Conservation (phyloP, 2,329 filamentous ascomycete species). For the Aureobasidium leucospermi region DNA sequence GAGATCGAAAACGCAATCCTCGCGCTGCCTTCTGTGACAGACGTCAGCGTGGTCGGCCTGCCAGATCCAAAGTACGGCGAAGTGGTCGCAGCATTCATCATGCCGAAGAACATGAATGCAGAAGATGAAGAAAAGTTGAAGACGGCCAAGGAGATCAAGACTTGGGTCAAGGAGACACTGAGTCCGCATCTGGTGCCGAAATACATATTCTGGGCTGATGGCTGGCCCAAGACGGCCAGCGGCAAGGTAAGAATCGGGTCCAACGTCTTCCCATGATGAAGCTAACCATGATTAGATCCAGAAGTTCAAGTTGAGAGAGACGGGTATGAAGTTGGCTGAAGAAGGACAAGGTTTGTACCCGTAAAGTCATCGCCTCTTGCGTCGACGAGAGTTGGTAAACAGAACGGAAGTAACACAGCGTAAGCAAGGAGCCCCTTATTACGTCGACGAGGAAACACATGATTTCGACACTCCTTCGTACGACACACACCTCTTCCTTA, state of each 20-base stretch:
- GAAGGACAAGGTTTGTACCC: slow-evolving; percentile 20
- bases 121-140: slow-evolving; percentile 20
- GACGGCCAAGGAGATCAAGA: slow-evolving; percentile 53
- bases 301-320: slow-evolving; percentile 76
- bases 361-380: not conserved
- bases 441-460: too few species aligned
- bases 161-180: slow-evolving; percentile 65
- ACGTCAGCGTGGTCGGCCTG: slow-evolving; percentile 72
- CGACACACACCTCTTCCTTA: too few species aligned
- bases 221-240: slow-evolving; percentile 91
- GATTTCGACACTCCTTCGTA: too few species aligned
- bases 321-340: slow-evolving; percentile 46
- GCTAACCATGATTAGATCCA: slow-evolving; percentile 51
- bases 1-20: slow-evolving; percentile 66
- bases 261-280: too few species aligned
- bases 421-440: too few species aligned
- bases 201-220: slow-evolving; percentile 77
- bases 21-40: not conserved
- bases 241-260: slow-evolving; percentile 52
- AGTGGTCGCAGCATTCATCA: slow-evolving; percentile 75
- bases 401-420: too few species aligned
- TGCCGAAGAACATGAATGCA: slow-evolving; percentile 39
- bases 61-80: slow-evolving; percentile 80
- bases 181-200: slow-evolving; percentile 75
- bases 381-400: too few species aligned